Evolutionary conservation across 176 grass and related monocot genomes (phyloP).

Genomic region (Hordeum marinum): DNA sequence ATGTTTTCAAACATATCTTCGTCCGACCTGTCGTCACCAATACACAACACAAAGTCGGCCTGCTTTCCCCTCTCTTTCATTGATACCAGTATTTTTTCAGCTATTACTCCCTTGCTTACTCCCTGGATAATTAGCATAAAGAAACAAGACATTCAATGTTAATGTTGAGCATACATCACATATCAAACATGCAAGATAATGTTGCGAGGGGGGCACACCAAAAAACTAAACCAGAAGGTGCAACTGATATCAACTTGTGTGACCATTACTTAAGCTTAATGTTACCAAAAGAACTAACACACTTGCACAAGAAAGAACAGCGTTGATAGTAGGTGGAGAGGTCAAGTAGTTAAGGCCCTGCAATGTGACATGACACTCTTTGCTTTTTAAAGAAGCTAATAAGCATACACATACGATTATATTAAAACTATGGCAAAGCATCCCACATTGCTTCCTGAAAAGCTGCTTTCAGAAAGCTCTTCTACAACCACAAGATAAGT

Average conservation of each 20-base stretch:
- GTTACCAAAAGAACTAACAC: not conserved
- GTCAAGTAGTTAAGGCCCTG: not conserved
- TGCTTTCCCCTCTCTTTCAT: slow-evolving; percentile 69
- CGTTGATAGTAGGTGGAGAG: not conserved
- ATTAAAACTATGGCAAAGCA: not conserved
- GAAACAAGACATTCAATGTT: not conserved
- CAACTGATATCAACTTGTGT: not conserved
- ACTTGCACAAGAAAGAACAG: not conserved
- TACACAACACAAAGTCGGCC: slow-evolving; percentile 79
- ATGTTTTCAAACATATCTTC: slow-evolving; percentile 98
- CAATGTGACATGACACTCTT: not conserved
- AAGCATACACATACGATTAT: not conserved
- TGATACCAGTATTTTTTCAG: slow-evolving; percentile 74
- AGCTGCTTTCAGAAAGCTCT: slow-evolving; percentile 15
- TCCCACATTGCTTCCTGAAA: not conserved
- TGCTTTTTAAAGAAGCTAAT: not conserved
- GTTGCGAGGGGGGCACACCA: not conserved
- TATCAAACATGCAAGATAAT: not conserved
- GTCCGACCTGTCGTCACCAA: slow-evolving; percentile 88
- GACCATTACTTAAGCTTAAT: not conserved
- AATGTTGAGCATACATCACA: not conserved
- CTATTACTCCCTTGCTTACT: slow-evolving; percentile 79
- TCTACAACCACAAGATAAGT: slow-evolving; percentile 14
- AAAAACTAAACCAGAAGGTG: not conserved
- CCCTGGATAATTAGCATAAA: slow-evolving; percentile 49